Conservation (phyloP, 2,329 filamentous ascomycete species). For the Lachnellula arida region DNA sequence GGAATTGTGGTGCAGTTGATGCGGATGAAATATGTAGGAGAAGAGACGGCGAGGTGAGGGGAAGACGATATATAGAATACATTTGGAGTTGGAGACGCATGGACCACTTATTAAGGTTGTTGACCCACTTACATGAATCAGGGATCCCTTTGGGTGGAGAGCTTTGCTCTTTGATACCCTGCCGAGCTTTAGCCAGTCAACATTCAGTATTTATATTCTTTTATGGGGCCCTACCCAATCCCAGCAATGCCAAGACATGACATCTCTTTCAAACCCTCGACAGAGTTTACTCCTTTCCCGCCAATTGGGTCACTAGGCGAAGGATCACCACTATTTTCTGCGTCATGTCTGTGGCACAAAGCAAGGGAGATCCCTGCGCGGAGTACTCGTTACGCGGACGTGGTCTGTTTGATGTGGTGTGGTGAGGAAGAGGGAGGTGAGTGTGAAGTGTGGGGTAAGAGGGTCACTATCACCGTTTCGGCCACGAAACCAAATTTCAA, state of each 20-base stretch:
- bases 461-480: not conserved
- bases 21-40: not conserved
- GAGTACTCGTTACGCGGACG: not conserved
- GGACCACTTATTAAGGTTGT: slow-evolving; percentile 2
- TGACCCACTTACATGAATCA: no score
- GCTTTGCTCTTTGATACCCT: not conserved
- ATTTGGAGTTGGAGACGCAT: not conserved
- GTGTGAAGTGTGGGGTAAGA: not conserved
- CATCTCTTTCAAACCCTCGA: not conserved
- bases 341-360: not conserved
- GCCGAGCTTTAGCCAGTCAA: not conserved
- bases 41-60: not conserved
- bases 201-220: not conserved
- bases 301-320: not conserved
- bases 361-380: not conserved
- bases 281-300: not conserved
- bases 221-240: not conserved
- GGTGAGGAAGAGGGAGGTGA: not conserved
- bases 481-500: no score
- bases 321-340: not conserved
- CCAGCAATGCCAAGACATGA: not conserved
- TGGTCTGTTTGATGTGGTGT: not conserved
- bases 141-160: no score
- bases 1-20: not conserved
- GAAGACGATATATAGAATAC: not conserved